These are phyloP conservation scores for Rhizodiscina lignyota DNA, from an alignment of 495 filamentous ascomycete species.

Conservation along the genomic window DNA sequence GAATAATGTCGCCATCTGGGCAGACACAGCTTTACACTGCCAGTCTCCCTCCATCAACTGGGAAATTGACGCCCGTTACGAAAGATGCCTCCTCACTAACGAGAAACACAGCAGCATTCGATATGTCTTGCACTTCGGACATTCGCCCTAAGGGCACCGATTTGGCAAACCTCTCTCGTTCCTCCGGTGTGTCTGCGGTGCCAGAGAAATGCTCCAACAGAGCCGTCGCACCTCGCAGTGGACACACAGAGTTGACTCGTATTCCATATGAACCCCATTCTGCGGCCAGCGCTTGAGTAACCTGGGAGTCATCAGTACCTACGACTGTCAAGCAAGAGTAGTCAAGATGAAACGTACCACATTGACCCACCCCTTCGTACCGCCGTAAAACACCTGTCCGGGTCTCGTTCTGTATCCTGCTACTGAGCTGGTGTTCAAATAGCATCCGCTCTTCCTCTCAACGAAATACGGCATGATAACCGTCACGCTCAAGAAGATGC, in stretches of 20 bases:
- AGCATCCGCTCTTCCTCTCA: conserved; percentile 1
- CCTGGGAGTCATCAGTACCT: neutral
- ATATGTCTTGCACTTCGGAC: neutral
- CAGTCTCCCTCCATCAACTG: conserved; percentile 1
- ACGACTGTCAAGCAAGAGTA: too few species aligned
- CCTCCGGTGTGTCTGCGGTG: neutral
- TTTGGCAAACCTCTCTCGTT: neutral
- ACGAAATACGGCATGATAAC: conserved; percentile 6
- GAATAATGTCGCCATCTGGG: too few species aligned
- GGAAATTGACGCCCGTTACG: conserved; percentile 1
- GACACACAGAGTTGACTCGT: conserved; percentile 1
- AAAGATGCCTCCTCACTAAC: conserved; percentile 1
- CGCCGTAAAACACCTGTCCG: conserved; percentile 5
- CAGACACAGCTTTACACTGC: too few species aligned
- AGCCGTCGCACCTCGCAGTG: neutral
- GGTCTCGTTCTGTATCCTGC: conserved; percentile 1
- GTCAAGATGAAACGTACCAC: neutral
- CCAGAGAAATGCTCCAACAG: conserved; percentile 1
- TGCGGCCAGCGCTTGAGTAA: conserved; percentile 1
- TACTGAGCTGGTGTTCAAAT: conserved; percentile 3
- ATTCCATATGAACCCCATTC: neutral
- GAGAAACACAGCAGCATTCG: neutral
- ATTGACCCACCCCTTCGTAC: conserved; percentile 4
- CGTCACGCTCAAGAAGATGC: conserved; percentile 4
- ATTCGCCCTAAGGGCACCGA: conserved; percentile 1